phyloP scores from a whole-genome alignment of 352 stramenopile species.

The Phytophthora fragariaefolia region DNA sequence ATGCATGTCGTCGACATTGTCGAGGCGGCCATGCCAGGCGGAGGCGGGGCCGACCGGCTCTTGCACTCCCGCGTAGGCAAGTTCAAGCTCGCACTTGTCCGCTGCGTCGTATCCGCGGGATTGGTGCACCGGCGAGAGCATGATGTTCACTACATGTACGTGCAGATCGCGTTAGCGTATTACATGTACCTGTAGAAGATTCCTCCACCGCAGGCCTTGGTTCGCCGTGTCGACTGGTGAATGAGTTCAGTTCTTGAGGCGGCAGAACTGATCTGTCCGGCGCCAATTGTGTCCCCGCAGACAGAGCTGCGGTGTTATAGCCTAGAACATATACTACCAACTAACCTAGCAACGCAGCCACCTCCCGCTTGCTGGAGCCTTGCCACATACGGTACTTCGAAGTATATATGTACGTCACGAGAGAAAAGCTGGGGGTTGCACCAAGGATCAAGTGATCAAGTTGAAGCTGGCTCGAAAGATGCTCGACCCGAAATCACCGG shows the following conservation, averaged over 20 bases:
- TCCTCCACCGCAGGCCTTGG: background rate
- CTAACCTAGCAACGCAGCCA: too few species aligned
- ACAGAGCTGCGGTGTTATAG: too few species aligned
- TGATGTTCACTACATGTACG: too few species aligned
- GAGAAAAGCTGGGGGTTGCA: slow-evolving; percentile 12
- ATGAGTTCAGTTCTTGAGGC: background rate
- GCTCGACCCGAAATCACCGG: too few species aligned
- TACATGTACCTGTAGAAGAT: background rate
- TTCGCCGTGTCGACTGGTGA: background rate
- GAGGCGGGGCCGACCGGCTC: background rate
- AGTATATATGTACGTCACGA: background rate
- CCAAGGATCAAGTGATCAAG: slow-evolving; percentile 7
- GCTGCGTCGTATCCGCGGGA: background rate
- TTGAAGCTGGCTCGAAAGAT: too few species aligned
- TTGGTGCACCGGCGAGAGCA: background rate
- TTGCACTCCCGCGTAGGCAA: background rate
- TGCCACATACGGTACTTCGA: too few species aligned
- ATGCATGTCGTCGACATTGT: background rate
- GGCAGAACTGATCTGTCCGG: background rate
- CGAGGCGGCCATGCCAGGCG: too few species aligned
- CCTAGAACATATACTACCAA: background rate
- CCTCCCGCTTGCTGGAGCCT: too few species aligned
- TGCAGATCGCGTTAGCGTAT: background rate
- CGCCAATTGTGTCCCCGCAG: too few species aligned
- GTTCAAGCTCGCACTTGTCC: background rate